Evolutionary conservation across 306 rosid genomes (phyloP).

Genomic region (Quercus alba): DNA sequence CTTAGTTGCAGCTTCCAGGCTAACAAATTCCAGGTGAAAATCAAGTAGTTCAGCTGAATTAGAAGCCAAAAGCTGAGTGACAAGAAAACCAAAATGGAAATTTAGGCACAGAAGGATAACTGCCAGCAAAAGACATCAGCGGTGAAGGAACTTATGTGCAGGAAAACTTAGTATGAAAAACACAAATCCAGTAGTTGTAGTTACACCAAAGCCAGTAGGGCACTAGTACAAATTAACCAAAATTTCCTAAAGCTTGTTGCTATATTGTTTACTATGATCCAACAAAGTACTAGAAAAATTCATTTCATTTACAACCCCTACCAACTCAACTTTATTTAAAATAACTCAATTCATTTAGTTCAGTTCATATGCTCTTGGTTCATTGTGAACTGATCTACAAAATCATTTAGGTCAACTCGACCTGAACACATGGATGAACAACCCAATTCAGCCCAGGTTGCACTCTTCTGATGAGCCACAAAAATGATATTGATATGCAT

Average conservation of each 20-base stretch:
- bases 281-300: not conserved
- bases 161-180: not conserved
- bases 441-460: not conserved
- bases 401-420: not conserved
- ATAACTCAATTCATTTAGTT: not conserved
- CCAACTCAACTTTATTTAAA: not conserved
- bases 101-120: constrained; percentile 2
- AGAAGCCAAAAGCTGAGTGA: constrained; percentile 67
- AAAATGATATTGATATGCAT: constrained; percentile 17
- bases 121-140: constrained; percentile 1
- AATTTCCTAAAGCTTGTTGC: not conserved
- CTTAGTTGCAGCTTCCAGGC: constrained; percentile 85
- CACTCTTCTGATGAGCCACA: constrained; percentile 7
- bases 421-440: not conserved
- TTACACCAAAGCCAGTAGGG: not conserved
- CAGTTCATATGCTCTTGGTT: not conserved
- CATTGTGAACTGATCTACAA: not conserved
- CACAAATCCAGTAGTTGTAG: not conserved
- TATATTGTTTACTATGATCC: not conserved
- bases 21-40: constrained; percentile 78
- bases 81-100: constrained; percentile 29
- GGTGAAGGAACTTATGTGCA: not conserved
- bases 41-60: constrained; percentile 84
- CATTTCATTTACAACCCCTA: not conserved
- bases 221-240: not conserved